Percentiles rank a stretch among this genome's conserved stretches.
Evolutionary conservation across 441 rosid species (phyloP).

Genomic region (Geranium incanum): DNA sequence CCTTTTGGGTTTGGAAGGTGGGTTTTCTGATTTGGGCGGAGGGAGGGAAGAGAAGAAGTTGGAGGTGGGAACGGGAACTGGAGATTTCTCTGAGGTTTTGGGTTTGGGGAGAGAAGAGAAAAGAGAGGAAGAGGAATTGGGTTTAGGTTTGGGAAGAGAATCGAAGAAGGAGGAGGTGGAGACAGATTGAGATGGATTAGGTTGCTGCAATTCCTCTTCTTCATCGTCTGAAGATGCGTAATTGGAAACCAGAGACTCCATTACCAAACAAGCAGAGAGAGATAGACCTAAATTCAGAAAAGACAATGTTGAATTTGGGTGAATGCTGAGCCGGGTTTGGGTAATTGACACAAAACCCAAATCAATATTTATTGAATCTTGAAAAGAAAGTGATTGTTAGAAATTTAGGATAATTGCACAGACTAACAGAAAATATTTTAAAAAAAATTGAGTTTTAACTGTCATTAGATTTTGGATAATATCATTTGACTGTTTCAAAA

Average conservation of each 20-base stretch:
- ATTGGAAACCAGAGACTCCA: slow-evolving; percentile 73
- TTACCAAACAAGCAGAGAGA: slow-evolving; percentile 14
- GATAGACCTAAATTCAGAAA: background rate
- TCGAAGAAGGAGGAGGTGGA: slow-evolving; percentile 14
- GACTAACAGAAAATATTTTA: no score
- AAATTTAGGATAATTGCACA: no score
- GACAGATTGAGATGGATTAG: background rate
- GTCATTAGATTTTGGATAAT: no score
- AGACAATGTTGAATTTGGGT: no score
- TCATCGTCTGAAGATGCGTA: slow-evolving; percentile 81
- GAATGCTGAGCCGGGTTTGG: no score
- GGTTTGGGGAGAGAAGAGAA: slow-evolving; percentile 23
- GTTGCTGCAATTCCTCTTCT: slow-evolving; percentile 23
- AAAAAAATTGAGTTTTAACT: no score
- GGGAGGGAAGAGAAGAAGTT: slow-evolving; percentile 53
- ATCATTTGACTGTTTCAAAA: no score
- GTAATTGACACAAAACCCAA: no score
- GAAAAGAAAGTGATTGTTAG: no score
- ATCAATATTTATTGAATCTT: no score
- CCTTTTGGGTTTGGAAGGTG: slow-evolving; percentile 33
- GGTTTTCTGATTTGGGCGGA: slow-evolving; percentile 41
- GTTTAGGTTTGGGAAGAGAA: slow-evolving; percentile 9
- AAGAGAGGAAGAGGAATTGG: slow-evolving; percentile 12
- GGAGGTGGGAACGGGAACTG: slow-evolving; percentile 19
- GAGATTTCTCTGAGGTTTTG: slow-evolving; percentile 15